Evolutionary conservation across 2,329 filamentous ascomycete species (phyloP).

Genomic region (Magnaporthiopsis poae): DNA sequence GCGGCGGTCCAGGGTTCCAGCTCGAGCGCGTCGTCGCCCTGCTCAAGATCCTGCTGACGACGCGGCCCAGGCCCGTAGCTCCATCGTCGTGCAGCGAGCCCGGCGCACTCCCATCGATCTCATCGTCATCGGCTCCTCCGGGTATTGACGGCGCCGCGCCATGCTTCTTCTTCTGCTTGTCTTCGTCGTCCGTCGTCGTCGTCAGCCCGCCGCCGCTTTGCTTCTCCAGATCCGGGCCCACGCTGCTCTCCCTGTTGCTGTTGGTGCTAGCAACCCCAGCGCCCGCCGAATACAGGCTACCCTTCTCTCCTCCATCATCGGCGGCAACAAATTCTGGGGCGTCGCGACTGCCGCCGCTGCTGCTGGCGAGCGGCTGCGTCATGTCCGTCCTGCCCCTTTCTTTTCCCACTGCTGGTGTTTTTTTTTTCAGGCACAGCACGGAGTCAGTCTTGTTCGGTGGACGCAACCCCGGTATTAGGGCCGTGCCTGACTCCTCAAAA

Average conservation of each 20-base stretch:
- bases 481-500: background rate
- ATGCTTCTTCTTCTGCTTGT: background rate
- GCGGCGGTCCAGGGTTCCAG: slow-evolving; percentile 35
- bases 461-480: too few species aligned
- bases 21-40: slow-evolving; percentile 28
- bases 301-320: background rate
- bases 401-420: background rate
- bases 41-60: slow-evolving; percentile 30
- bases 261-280: background rate
- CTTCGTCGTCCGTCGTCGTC: background rate
- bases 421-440: background rate
- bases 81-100: background rate
- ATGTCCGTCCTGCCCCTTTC: background rate
- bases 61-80: slow-evolving; percentile 16
- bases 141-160: background rate
- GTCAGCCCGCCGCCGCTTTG: background rate
- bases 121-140: background rate
- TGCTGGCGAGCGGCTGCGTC: background rate
- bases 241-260: background rate
- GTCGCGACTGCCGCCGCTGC: too few species aligned
- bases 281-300: background rate
- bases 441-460: background rate
- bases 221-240: background rate
- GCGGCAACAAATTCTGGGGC: too few species aligned
- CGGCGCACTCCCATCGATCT: background rate